These are phyloP conservation scores for Penicillium pulvis DNA, from an alignment of 495 filamentous ascomycete genomes.

Conservation along the genomic window DNA sequence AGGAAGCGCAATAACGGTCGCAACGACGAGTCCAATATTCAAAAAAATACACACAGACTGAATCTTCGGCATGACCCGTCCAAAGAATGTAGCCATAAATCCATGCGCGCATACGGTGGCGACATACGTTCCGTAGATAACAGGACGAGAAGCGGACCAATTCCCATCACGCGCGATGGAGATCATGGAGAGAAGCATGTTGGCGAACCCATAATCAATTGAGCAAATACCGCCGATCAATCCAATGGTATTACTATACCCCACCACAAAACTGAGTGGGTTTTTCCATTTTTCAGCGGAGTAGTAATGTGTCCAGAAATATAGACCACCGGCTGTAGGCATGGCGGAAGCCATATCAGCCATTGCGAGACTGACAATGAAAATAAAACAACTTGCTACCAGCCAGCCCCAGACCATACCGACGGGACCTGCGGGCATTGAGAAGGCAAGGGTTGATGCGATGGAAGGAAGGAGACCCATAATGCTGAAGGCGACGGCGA, in stretches of 20 bases:
- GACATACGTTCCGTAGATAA: conserved; percentile 65
- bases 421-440: conserved; percentile 65
- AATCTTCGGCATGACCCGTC: conserved; percentile 65
- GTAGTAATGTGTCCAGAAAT: conserved; percentile 75
- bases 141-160: conserved; percentile 60
- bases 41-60: conserved; percentile 64
- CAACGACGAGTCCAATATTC: conserved; percentile 64
- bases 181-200: conserved; percentile 57
- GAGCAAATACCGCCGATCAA: conserved; percentile 65
- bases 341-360: conserved; percentile 69
- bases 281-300: conserved; percentile 60
- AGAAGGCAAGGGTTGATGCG: conserved; percentile 64
- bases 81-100: conserved; percentile 55
- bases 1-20: conserved; percentile 67
- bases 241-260: conserved; percentile 71
- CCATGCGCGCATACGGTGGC: conserved; percentile 60
- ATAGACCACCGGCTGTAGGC: conserved; percentile 69
- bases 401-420: conserved; percentile 64
- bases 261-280: conserved; percentile 67
- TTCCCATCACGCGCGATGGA: conserved; percentile 65
- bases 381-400: conserved; percentile 20
- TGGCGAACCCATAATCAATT: conserved; percentile 57
- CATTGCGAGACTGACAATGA: conserved; percentile 15
- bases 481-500: conserved; percentile 72
- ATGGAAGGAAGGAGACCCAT: conserved; percentile 75